Percentiles rank a stretch among this genome's conserved stretches.
Conservation (phyloP, 2,329 filamentous ascomycete species). For the Pestalotiopsis sp. region DNA sequence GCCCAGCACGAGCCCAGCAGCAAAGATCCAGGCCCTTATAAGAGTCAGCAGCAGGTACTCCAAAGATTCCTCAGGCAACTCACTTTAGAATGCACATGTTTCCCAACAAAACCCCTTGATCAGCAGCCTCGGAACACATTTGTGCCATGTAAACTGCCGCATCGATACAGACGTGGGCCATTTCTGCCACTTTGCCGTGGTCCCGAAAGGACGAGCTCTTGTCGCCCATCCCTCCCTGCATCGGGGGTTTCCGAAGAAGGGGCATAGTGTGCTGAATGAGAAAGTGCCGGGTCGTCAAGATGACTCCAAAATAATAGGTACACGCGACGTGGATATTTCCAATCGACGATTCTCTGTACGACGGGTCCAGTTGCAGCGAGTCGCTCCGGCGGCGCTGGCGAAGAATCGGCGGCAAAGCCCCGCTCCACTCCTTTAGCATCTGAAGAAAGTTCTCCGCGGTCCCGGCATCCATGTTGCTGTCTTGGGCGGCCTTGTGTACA, state of each 20-base stretch:
- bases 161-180: conserved; percentile 58
- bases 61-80: conserved; percentile 22
- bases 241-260: conserved; percentile 34
- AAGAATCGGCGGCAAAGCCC: conserved; percentile 7
- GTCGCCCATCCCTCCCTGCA: conserved; percentile 10
- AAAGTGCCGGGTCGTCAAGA: conserved; percentile 58
- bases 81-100: conserved; percentile 66
- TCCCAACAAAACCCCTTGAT: conserved; percentile 45
- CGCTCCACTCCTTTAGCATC: conserved; percentile 9
- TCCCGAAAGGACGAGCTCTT: background rate
- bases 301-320: conserved; percentile 62
- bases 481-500: conserved; percentile 10
- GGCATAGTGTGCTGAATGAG: conserved; percentile 51
- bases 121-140: conserved; percentile 52
- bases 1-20: conserved; percentile 58
- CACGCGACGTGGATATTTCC: conserved; percentile 59
- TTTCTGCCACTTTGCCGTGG: conserved; percentile 21
- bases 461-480: conserved; percentile 10
- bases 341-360: conserved; percentile 40
- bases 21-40: conserved; percentile 56
- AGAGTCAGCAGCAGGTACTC: background rate
- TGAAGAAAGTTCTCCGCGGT: conserved; percentile 11
- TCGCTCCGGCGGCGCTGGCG: conserved; percentile 20
- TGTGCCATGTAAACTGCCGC: conserved; percentile 59
- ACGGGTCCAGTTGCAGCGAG: conserved; percentile 8